Conservation (phyloP, 371 early-diverging fungal species). For the Neoconidiobolus thromboides region DNA sequence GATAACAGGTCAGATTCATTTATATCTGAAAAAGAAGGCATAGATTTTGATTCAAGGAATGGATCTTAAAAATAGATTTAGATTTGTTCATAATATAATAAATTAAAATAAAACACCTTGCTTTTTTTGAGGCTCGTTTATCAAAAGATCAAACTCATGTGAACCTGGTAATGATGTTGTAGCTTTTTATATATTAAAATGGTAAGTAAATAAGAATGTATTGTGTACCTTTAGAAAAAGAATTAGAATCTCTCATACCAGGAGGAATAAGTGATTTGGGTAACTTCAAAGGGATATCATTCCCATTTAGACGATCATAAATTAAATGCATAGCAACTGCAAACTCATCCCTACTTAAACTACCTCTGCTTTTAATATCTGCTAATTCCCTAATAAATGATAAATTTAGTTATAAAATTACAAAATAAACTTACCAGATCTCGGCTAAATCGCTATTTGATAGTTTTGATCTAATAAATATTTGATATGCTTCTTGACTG, state of each 20-base stretch:
- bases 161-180: too few species aligned
- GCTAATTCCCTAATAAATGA: conserved; percentile 31
- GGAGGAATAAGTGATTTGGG: conserved; percentile 71
- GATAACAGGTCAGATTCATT: too few species aligned
- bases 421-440: conserved; percentile 28
- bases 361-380: conserved; percentile 67
- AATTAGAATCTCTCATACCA: conserved; percentile 20
- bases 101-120: too few species aligned
- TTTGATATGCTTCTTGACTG: conserved; percentile 36
- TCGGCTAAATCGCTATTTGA: conserved; percentile 39
- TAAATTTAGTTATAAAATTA: not conserved
- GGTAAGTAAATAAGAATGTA: too few species aligned
- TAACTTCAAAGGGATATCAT: conserved; percentile 49
- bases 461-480: conserved; percentile 54
- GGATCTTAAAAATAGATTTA: too few species aligned
- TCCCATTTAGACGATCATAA: conserved; percentile 56
- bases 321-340: conserved; percentile 88
- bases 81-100: too few species aligned
- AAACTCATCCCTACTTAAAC: conserved; percentile 78
- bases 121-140: too few species aligned
- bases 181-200: too few species aligned
- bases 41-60: too few species aligned
- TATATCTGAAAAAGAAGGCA: too few species aligned
- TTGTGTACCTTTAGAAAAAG: too few species aligned
- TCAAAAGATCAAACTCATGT: too few species aligned